Evolutionary conservation across 768 basidiomycete species (phyloP), one percentile per base, ranked within the genome.

Genomic region (Rhizopogon rudus): DNA sequence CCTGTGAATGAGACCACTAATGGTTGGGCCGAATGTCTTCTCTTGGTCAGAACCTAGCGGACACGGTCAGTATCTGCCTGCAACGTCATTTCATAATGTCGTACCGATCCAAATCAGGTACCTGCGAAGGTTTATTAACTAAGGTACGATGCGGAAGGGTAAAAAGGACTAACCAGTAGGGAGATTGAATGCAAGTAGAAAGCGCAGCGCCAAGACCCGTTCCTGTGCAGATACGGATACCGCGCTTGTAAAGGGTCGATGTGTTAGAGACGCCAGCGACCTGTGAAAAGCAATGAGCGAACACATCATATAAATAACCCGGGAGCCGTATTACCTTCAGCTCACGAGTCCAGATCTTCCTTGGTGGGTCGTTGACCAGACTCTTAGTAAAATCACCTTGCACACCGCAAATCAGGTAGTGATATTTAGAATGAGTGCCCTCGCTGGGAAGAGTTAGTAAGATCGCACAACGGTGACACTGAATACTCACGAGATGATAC

Each of bases 231-330:
- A 91, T 81, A 58, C 89, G 84, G 61, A 91, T 86, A 17, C 88
- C 88, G 53, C 87, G 83, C 60, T 77, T 85, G 72, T 91, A 91
- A n/a, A 91, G 71, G 3, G 78, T 82, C 4, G 88, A 90, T 2
- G 88, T 88, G 67, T 91, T 88, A 29, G 87, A 88, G 37, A 90
- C 86, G 60, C 86, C 88, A 8, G 88, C 87, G 63, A 88, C 81
- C 86, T 89, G 59, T 37, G 16, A 44, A 40, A 4, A 37, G 25
- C 37, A 0, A 49, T 49, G 7, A 16, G 29, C n/a, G 10, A 40
- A n/a, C 13, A 42, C 55, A 58, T 28, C 7, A 17, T 33, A 6
- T 13, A 3, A 14, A 20, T 37, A 20, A 42, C 13, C 8, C 25
- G n/a, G 37, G 9, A 37, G 53, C 72, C 7, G 3, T 44, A 41